Evolutionary conservation across 805 yeast genomes (phyloP).

Genomic region (Metschnikowia hibisci): DNA sequence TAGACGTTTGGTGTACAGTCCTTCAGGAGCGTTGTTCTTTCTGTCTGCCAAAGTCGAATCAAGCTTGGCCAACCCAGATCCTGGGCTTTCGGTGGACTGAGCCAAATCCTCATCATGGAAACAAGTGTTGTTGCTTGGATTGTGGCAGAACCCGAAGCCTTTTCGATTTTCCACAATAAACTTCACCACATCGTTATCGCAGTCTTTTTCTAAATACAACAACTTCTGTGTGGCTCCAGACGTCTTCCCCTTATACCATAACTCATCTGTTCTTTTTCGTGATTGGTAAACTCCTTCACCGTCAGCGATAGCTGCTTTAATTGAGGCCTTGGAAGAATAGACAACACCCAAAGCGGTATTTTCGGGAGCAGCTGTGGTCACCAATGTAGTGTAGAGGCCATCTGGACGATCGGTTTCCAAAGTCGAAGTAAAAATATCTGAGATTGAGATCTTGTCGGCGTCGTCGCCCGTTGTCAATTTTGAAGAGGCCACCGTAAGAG

Average conservation of each 20-base stretch:
- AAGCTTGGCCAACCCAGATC: slow-evolving; percentile 62
- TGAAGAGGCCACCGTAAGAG: slow-evolving; percentile 28
- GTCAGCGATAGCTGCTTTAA: slow-evolving; percentile 74
- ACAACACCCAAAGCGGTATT: slow-evolving; percentile 71
- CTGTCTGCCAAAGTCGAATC: slow-evolving; percentile 66
- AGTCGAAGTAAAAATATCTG: slow-evolving; percentile 46
- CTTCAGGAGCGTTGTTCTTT: slow-evolving; percentile 69
- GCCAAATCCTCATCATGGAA: slow-evolving; percentile 48
- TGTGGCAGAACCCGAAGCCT: slow-evolving; percentile 92
- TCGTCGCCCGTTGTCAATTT: slow-evolving; percentile 28
- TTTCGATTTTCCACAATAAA: slow-evolving; percentile 74
- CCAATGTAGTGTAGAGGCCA: slow-evolving; percentile 80
- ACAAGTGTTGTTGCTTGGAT: slow-evolving; percentile 68
- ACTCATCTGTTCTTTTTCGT: slow-evolving; percentile 68
- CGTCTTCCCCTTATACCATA: slow-evolving; percentile 95
- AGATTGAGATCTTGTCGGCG: slow-evolving; percentile 31
- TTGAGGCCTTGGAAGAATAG: slow-evolving; percentile 80
- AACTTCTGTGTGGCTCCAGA: slow-evolving; percentile 93
- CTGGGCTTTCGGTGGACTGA: slow-evolving; percentile 41
- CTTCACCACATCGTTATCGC: slow-evolving; percentile 89
- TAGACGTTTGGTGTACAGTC: slow-evolving; percentile 90
- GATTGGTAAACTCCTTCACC: slow-evolving; percentile 91
- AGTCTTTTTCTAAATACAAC: slow-evolving; percentile 66
- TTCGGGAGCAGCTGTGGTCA: slow-evolving; percentile 61
- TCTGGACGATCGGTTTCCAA: slow-evolving; percentile 81